Percentiles rank a stretch among this genome's conserved stretches.
Evolutionary conservation across 352 stramenopile species (phyloP).

Genomic region (Pythium oligandrum): DNA sequence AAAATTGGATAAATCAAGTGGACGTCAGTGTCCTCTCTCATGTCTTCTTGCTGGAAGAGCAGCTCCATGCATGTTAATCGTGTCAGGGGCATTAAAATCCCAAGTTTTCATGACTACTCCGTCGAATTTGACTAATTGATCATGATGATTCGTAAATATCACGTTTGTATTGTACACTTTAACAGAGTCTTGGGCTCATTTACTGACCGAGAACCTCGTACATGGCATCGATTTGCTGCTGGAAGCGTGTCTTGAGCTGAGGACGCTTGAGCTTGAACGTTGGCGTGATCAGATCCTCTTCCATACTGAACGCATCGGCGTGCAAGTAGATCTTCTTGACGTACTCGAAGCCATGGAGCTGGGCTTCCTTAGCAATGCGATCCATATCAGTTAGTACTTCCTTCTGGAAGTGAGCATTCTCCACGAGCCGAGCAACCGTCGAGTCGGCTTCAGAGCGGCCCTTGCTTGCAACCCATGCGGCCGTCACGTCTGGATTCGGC

Average conservation of each 20-base stretch:
- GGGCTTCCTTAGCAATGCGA: conserved; percentile 33
- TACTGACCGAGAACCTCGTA: too few relatives aligned
- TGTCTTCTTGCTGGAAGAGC: not conserved
- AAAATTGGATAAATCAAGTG: too few relatives aligned
- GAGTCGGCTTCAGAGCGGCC: conserved; percentile 26
- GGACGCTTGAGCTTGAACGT: conserved; percentile 95
- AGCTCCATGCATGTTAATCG: too few relatives aligned
- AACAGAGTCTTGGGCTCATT: not conserved
- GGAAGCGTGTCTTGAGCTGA: conserved; percentile 30
- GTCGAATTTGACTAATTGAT: not conserved
- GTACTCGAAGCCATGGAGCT: conserved; percentile 91
- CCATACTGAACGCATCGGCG: conserved; percentile 79
- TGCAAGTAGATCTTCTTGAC: conserved; percentile 87
- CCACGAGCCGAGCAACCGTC: conserved; percentile 27
- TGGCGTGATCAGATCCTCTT: conserved; percentile 91
- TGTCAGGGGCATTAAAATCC: too few relatives aligned
- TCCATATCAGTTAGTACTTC: conserved; percentile 77
- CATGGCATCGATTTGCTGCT: conserved; percentile 62
- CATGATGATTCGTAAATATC: not conserved
- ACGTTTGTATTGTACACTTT: not conserved
- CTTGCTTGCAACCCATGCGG: conserved; percentile 10
- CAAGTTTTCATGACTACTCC: too few relatives aligned
- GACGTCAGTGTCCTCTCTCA: not conserved
- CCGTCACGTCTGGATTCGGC: conserved; percentile 30
- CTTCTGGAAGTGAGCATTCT: conserved; percentile 41